Base-by-base conservation (phyloP, 768 basidiomycete genomes). In the Pleurotus platypus region DNA sequence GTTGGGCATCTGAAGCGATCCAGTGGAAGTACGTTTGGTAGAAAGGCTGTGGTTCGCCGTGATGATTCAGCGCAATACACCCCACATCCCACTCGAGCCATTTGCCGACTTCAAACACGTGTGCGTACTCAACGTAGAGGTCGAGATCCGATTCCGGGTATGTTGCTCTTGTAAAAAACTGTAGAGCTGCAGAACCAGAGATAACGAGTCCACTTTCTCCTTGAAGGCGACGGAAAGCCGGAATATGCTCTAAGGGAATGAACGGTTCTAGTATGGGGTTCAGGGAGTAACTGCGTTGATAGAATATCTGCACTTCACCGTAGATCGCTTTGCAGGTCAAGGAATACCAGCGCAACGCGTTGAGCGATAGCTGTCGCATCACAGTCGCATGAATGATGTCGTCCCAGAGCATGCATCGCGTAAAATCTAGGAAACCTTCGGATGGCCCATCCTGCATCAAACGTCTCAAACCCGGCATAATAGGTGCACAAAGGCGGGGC, bases 171-270 rank as follows among this genome's bases (percentile, higher is more conserved):
- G 78, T 77, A 39, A 84, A 70, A 59, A 82, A 81, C 51, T 84
- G 82, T 2, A 83, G 71, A 0, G 80, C 81, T 26, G 67, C 70
- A 0, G 82, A 83, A 8, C 83, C 83, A 3, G 83, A 84, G 20
- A 84, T 75, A 20, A 84, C 61, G 0, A 75, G 73, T 40, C 72
- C 75, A 0, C 78, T 80, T 12, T 55, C 61, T 0, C 69, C 72
- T 62, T 80, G 80, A 2, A 81, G 65, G 3, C 59, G 62, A 13
- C 80, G 73, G 57, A 82, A 83, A 18, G 16, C 12, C 12, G 46
- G 46, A 24, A 26, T 26, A 13, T 16, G 16, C 12, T 26, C 13
- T 13, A 13, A 13, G 16, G 46, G 20, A 13, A 47, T 16, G 22
- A 16, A 24, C 5, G 46, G 16, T 20, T n/a, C 15, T 4, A 47